Base-by-base conservation (phyloP, 2,329 filamentous ascomycete genomes). In the Colletotrichum tabaci region DNA sequence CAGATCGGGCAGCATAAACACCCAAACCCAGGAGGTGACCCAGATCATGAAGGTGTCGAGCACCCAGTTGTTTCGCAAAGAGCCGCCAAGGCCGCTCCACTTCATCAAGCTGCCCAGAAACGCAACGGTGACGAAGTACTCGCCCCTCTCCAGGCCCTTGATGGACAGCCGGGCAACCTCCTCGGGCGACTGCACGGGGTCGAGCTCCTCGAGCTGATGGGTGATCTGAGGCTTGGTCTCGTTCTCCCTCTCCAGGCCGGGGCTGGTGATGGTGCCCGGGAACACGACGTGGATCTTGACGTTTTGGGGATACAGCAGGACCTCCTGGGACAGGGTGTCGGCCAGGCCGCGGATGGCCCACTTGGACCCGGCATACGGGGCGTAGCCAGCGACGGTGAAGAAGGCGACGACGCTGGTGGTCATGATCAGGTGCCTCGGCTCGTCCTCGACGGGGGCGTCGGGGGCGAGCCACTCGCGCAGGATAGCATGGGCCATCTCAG, bases 401-500 rank as follows among this genome's bases (percentile, higher is more conserved):
- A 98, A 92, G 2, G 93, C 93, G 21, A 92, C 83, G 7, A 92
- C 88, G 26, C 93, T 96, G 18, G 92, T 91, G 0, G 96, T 98
- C 82, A 98, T 94, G 79, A 99, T 90, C 74, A 99, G 87, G 82
- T 98, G 96, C 66, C 92, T 89, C 12, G 91, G 86, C 73, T 88
- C 83, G 6, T 82, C 76, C 60, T 86, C 81, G 46, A 85, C 77
- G 10, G 85, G 80, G 5, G 81, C 81, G 12, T 82, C 81, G 15
- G 86, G 85, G 4, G 84, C 82, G 55, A 95, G 88, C 96, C 96
- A 98, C 72, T 89, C 87, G 62, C 88, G 88, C 73, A 98, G 84
- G 21, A 93, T 90, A 23, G 94, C 91, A 79, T 97, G 94, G 47
- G 94, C 92, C 83, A 97, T 93, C 80, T 97, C 96, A 50, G 92